Evolutionary conservation across 2,329 filamentous ascomycete genomes (phyloP).

Genomic region (Nemania abortiva): DNA sequence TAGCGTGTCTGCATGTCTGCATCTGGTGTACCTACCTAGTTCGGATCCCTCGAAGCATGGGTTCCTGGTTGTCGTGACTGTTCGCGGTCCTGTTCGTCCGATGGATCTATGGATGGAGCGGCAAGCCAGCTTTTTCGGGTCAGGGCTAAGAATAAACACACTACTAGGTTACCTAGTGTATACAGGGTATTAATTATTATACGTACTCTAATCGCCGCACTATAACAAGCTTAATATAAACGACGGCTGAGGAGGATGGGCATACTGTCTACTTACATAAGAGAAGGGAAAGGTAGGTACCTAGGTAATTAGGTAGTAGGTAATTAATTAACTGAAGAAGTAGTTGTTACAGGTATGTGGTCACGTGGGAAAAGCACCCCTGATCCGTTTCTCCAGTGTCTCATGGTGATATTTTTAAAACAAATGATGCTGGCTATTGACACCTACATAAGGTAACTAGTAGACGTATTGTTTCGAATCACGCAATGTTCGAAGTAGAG

Average conservation of each 20-base stretch:
- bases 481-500: neutral
- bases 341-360: neutral
- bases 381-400: conserved; percentile 39
- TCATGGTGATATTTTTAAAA: conserved; percentile 27
- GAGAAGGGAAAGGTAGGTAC: neutral
- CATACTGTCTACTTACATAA: neutral
- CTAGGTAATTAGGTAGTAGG: neutral
- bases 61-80: neutral
- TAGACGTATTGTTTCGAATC: neutral
- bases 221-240: neutral
- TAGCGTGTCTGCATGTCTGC: neutral
- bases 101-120: neutral
- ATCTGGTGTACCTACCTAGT: neutral
- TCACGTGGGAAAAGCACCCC: conserved; percentile 34
- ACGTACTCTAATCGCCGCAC: too few species aligned
- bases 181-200: too few species aligned
- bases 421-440: conserved; percentile 3
- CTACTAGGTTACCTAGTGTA: neutral
- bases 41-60: neutral
- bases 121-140: neutral
- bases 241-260: too few species aligned
- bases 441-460: neutral
- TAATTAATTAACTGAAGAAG: neutral
- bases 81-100: conserved; percentile 11
- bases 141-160: neutral